Conservation (phyloP, 148 eudicot genomes). For the Chenopodium berlandieri region DNA sequence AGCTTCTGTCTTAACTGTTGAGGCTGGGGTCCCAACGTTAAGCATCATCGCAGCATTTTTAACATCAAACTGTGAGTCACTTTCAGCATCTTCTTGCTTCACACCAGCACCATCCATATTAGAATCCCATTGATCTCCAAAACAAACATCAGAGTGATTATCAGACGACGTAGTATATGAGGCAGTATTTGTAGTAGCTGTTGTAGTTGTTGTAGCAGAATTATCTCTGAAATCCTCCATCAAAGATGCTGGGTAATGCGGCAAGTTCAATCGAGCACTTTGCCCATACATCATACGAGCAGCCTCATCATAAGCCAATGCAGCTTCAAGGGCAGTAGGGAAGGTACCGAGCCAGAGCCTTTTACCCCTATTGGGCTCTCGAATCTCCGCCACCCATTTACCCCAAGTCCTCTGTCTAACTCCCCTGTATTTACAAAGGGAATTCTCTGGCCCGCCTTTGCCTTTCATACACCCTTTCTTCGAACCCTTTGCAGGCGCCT, state of each 20-base stretch:
- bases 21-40: constrained; percentile 8
- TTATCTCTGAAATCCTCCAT: constrained; percentile 23
- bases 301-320: constrained; percentile 89
- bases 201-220: constrained; percentile 14
- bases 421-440: constrained; percentile 56
- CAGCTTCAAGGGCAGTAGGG: constrained; percentile 71
- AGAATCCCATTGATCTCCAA: constrained; percentile 15
- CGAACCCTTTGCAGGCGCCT: constrained; percentile 81
- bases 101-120: neutral
- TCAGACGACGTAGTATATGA: constrained; percentile 31
- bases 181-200: constrained; percentile 13
- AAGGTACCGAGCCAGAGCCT: constrained; percentile 93
- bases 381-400: constrained; percentile 91
- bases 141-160: constrained; percentile 38
- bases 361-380: constrained; percentile 70
- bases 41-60: neutral
- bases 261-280: constrained; percentile 73
- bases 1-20: constrained; percentile 29
- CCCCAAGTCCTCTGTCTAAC: constrained; percentile 96
- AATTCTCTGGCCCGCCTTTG: constrained; percentile 87
- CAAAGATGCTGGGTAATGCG: constrained; percentile 20
- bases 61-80: constrained; percentile 17
- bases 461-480: constrained; percentile 97
- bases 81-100: constrained; percentile 34
- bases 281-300: constrained; percentile 76